phyloP scores from a whole-genome alignment of 2,329 filamentous ascomycete genomes.

The Sporothrix luriei region DNA sequence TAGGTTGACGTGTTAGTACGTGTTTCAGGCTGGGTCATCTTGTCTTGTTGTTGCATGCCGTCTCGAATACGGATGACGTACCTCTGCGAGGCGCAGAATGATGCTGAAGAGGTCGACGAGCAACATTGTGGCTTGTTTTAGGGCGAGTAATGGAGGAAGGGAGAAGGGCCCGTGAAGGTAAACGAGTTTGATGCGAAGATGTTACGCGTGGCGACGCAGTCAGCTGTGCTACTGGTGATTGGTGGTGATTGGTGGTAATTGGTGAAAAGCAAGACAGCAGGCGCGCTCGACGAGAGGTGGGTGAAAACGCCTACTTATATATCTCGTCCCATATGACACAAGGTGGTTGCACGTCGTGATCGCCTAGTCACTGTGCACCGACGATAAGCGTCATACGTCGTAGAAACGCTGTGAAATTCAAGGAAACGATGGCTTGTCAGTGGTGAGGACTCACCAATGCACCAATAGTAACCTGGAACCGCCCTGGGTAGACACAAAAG shows the following conservation, averaged over 20 bases:
- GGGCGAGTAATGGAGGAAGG: too few relatives aligned
- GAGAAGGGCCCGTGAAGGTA: too few relatives aligned
- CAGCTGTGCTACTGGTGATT: too few relatives aligned
- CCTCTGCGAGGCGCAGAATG: conserved; percentile 57
- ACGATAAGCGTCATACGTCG: neutral
- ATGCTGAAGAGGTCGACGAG: conserved; percentile 59
- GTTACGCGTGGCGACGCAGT: neutral
- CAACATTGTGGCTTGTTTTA: conserved; percentile 53
- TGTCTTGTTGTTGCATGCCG: neutral
- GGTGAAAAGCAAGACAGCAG: neutral
- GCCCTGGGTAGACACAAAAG: too few relatives aligned
- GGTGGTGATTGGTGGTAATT: too few relatives aligned
- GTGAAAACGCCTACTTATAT: neutral
- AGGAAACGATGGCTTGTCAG: too few relatives aligned
- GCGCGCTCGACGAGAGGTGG: neutral
- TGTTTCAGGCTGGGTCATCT: neutral
- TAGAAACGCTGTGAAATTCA: too few relatives aligned
- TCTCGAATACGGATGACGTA: conserved; percentile 19
- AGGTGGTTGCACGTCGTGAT: neutral
- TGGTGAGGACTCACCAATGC: too few relatives aligned
- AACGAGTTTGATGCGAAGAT: too few relatives aligned
- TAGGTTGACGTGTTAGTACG: neutral
- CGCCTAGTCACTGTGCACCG: neutral
- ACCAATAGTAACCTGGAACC: too few relatives aligned
- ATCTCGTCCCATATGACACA: neutral